Percentiles rank a stretch among this genome's conserved stretches.
These are phyloP conservation scores for Pontederia paniculata DNA, from an alignment of 176 grass and related monocot species.

Conservation along the genomic window DNA sequence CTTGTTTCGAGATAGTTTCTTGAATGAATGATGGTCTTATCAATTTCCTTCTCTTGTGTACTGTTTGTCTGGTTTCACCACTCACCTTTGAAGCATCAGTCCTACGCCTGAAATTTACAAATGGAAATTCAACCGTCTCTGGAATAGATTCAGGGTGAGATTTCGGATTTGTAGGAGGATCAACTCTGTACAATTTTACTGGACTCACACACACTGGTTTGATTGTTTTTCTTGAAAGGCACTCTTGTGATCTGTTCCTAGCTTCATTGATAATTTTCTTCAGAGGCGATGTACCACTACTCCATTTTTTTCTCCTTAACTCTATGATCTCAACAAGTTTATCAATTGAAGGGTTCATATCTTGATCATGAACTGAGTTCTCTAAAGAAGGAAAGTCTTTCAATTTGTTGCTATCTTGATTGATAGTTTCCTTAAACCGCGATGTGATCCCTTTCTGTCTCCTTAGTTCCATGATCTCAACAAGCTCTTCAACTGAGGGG, in stretches of 20 bases:
- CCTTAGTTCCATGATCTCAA: not conserved
- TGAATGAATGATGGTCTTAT: conserved; percentile 16
- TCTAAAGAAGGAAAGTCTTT: too few species aligned
- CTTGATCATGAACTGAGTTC: too few species aligned
- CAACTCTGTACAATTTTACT: not conserved
- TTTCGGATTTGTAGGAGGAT: conserved; percentile 17
- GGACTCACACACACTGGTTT: conserved; percentile 4
- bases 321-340: too few species aligned
- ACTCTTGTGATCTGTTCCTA: too few species aligned
- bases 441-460: too few species aligned
- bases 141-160: conserved; percentile 13
- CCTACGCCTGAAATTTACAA: conserved; percentile 14
- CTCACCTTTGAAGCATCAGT: conserved; percentile 14
- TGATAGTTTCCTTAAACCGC: too few species aligned
- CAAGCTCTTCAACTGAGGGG: conserved; percentile 21
- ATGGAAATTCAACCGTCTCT: conserved; percentile 18
- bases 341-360: too few species aligned
- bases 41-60: conserved; percentile 25
- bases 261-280: too few species aligned
- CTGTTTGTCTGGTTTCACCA: conserved; percentile 19
- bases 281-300: too few species aligned
- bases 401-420: too few species aligned
- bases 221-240: too few species aligned
- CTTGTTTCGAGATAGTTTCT: not conserved
- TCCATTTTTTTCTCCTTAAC: too few species aligned